phyloP scores from a whole-genome alignment of 2,329 filamentous ascomycete species.

The Exserohilum rostratum region DNA sequence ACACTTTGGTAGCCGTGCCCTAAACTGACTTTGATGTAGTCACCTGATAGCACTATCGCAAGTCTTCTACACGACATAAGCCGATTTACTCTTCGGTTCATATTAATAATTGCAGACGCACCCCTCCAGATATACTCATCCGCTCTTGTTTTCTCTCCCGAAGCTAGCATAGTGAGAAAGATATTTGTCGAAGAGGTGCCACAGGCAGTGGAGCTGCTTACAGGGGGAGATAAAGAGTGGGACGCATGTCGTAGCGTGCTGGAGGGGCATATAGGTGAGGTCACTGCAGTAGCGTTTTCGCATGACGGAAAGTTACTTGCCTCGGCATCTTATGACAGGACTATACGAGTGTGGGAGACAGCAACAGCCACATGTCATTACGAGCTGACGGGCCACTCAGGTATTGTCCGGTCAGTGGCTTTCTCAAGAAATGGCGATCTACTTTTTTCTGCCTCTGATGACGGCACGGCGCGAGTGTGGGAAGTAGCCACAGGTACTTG shows the following conservation, averaged over 20 bases:
- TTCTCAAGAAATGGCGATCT: not conserved
- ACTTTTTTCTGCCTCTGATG: not conserved
- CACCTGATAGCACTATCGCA: not conserved
- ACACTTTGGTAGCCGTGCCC: too few species aligned
- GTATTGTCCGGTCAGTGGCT: not conserved
- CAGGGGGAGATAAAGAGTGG: too few species aligned
- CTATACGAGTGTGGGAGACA: too few species aligned
- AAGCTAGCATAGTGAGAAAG: not conserved
- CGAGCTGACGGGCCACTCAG: not conserved
- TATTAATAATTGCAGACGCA: not conserved
- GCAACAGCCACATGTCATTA: too few species aligned
- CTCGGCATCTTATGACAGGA: too few species aligned
- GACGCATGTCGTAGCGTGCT: too few species aligned
- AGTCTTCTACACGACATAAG: not conserved
- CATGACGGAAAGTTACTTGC: too few species aligned
- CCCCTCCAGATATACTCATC: not conserved
- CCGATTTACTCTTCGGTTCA: not conserved
- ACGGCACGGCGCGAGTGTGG: not conserved
- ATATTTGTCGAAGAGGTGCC: slow-evolving; percentile 1
- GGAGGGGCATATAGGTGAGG: too few species aligned
- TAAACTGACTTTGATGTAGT: not conserved
- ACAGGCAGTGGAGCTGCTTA: not conserved
- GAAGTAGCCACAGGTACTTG: not conserved
- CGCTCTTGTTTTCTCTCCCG: not conserved
- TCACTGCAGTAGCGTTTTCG: too few species aligned